phyloP scores from a whole-genome alignment of 345 rosid genomes.

The Raphanus raphanistrum region DNA sequence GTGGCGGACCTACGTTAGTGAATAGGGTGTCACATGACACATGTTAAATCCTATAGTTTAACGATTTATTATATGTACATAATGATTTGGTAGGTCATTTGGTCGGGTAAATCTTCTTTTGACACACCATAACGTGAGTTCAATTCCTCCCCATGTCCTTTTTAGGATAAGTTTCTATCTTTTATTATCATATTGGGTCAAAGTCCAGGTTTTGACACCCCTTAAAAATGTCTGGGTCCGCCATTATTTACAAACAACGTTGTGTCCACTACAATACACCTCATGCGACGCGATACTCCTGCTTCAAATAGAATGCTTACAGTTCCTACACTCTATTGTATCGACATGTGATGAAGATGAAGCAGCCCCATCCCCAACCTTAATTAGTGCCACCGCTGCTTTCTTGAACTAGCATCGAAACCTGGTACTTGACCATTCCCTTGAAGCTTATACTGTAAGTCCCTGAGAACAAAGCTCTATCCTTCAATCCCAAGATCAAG shows the following conservation, averaged over 20 bases:
- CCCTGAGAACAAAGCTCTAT: slow-evolving; percentile 58
- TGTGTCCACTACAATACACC: slow-evolving; percentile 82
- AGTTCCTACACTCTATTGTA: slow-evolving; percentile 78
- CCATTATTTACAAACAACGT: slow-evolving; percentile 52
- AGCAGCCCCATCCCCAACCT: slow-evolving; percentile 58
- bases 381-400: slow-evolving; percentile 36
- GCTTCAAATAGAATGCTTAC: slow-evolving; percentile 79
- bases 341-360: slow-evolving; percentile 66
- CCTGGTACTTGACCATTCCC: slow-evolving; percentile 62
- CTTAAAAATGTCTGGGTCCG: too few relatives aligned
- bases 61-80: too few relatives aligned
- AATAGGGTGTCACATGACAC: too few relatives aligned
- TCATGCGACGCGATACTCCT: slow-evolving; percentile 78
- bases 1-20: neutral
- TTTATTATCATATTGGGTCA: too few relatives aligned
- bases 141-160: too few relatives aligned
- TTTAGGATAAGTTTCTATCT: too few relatives aligned
- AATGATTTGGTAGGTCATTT: too few relatives aligned
- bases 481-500: slow-evolving; percentile 68
- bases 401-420: slow-evolving; percentile 55
- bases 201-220: too few relatives aligned
- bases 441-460: slow-evolving; percentile 85
- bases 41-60: too few relatives aligned
- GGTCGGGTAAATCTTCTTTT: too few relatives aligned
- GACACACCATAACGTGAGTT: too few relatives aligned